Conservation (phyloP, 2,329 filamentous ascomycete species). For the Byssoonygena ceratinophila region DNA sequence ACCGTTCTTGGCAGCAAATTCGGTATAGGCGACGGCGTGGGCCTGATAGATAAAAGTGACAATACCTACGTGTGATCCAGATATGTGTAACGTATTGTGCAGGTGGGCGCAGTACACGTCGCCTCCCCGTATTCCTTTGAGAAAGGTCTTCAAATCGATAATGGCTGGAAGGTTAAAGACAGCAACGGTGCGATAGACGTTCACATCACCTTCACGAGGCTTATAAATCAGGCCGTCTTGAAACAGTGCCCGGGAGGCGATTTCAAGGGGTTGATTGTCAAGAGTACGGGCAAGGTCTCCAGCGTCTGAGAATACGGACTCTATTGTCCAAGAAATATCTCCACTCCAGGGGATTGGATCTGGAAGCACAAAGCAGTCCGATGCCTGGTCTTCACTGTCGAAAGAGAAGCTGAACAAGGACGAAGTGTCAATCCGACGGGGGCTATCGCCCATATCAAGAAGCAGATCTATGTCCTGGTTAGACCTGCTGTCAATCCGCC, state of each 20-base stretch:
- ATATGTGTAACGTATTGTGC: conserved; percentile 23
- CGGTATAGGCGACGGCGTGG: conserved; percentile 21
- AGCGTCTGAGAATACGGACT: neutral
- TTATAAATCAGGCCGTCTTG: conserved; percentile 27
- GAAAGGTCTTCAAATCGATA: conserved; percentile 20
- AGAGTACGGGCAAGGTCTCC: neutral
- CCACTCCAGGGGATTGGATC: conserved; percentile 16
- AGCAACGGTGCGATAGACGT: conserved; percentile 25
- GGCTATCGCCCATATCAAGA: conserved; percentile 4
- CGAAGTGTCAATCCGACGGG: neutral
- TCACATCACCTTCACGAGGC: conserved; percentile 18
- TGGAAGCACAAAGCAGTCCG: neutral
- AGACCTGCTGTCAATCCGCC: neutral
- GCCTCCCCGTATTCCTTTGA: conserved; percentile 21
- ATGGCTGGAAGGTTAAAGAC: conserved; percentile 23
- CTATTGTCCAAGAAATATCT: conserved; percentile 12
- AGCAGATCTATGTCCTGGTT: neutral
- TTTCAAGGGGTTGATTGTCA: conserved; percentile 5
- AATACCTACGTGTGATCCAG: conserved; percentile 25
- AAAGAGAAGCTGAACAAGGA: neutral
- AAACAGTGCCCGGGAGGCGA: conserved; percentile 20
- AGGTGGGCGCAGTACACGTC: conserved; percentile 24
- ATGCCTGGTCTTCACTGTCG: neutral
- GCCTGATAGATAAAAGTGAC: conserved; percentile 24
- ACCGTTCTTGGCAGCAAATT: conserved; percentile 14